phyloP scores from a whole-genome alignment of 225 moss, liverwort and hornwort species.

The Antitrichia curtipendula region DNA sequence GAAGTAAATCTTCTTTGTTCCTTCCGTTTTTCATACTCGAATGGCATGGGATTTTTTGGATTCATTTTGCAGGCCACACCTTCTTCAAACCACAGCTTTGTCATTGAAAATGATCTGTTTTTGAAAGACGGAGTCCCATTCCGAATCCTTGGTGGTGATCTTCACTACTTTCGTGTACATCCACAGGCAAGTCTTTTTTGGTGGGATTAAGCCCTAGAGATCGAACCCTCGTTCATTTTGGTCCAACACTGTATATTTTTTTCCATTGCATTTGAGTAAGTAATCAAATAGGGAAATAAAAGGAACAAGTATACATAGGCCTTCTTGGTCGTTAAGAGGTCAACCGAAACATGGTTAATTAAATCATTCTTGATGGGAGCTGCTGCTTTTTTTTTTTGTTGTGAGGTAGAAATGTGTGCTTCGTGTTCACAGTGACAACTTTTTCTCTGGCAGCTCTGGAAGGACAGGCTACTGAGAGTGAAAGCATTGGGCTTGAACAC shows the following conservation, averaged over 20 bases:
- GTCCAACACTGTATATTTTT: neutral
- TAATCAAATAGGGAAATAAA: neutral
- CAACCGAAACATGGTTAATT: neutral
- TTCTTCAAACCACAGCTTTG: constrained; percentile 25
- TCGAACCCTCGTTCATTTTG: neutral
- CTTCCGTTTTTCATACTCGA: neutral
- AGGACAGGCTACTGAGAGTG: constrained; percentile 59
- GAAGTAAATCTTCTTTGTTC: neutral
- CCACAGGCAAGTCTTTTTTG: constrained; percentile 38
- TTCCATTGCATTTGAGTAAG: neutral
- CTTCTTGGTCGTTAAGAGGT: neutral
- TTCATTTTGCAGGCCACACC: constrained; percentile 1
- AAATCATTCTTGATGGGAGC: neutral
- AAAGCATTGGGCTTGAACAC: constrained; percentile 78
- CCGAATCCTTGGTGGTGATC: constrained; percentile 63
- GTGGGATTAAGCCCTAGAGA: neutral
- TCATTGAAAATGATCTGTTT: constrained; percentile 53
- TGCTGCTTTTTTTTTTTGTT: neutral
- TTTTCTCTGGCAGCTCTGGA: constrained; percentile 57
- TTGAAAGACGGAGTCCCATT: constrained; percentile 53
- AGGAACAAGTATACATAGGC: neutral
- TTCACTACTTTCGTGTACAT: constrained; percentile 79
- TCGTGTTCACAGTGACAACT: neutral
- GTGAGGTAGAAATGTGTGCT: neutral
- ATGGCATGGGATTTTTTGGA: neutral